Percentiles rank a stretch among this genome's conserved stretches.
Evolutionary conservation across 2,329 filamentous ascomycete genomes (phyloP).

Genomic region (Scedosporium boydii): DNA sequence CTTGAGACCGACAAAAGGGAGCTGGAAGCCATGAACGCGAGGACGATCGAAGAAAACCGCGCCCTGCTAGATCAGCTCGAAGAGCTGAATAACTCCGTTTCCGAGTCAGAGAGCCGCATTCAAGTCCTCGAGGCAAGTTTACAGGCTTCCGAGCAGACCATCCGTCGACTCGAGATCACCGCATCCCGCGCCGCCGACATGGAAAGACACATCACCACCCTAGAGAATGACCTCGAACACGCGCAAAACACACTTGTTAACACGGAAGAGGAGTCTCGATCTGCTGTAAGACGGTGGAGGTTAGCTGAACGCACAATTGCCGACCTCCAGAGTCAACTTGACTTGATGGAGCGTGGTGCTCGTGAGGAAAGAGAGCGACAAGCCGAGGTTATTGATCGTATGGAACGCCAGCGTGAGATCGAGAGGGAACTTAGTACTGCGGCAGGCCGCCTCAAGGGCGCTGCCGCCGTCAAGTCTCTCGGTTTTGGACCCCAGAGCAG

Average conservation of each 20-base stretch:
- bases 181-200: slow-evolving; percentile 67
- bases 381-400: slow-evolving; percentile 66
- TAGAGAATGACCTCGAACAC: slow-evolving; percentile 73
- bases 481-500: slow-evolving; percentile 39
- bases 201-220: slow-evolving; percentile 66
- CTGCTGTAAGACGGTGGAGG: slow-evolving; percentile 74
- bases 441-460: slow-evolving; percentile 70
- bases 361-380: slow-evolving; percentile 73
- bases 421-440: slow-evolving; percentile 75
- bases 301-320: slow-evolving; percentile 71
- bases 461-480: slow-evolving; percentile 61
- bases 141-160: slow-evolving; percentile 65
- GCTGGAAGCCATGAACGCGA: slow-evolving; percentile 68
- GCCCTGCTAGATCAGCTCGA: slow-evolving; percentile 77
- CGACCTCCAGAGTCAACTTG: slow-evolving; percentile 77
- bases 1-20: slow-evolving; percentile 66
- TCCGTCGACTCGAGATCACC: slow-evolving; percentile 64
- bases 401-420: slow-evolving; percentile 74
- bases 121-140: slow-evolving; percentile 68
- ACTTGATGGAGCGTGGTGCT: slow-evolving; percentile 78
- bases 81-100: slow-evolving; percentile 65
- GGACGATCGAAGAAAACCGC: slow-evolving; percentile 75
- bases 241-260: slow-evolving; percentile 58
- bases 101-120: slow-evolving; percentile 72
- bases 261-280: slow-evolving; percentile 66